phyloP scores from a whole-genome alignment of 2,329 filamentous ascomycete genomes.

The Colletotrichum horii region DNA sequence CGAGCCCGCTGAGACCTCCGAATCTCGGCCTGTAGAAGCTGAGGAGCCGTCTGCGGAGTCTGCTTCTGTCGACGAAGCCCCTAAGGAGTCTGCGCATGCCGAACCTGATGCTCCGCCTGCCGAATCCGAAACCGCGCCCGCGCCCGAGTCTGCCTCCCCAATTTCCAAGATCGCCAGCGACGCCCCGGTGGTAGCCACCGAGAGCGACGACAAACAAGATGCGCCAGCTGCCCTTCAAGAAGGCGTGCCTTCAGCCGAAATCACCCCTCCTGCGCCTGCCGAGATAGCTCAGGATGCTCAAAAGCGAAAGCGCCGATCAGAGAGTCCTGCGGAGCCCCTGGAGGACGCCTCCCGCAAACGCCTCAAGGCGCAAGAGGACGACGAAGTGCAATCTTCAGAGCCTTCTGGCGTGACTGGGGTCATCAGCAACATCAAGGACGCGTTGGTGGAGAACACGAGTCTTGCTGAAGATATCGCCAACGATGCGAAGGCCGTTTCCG shows the following conservation, averaged over 20 bases:
- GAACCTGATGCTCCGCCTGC: not conserved
- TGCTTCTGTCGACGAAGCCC: not conserved
- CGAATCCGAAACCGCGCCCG: not conserved
- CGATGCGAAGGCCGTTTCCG: constrained; percentile 2
- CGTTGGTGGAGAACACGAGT: constrained; percentile 1
- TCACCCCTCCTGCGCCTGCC: constrained; percentile 12
- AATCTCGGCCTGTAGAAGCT: constrained; percentile 9
- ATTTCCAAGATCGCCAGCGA: not conserved
- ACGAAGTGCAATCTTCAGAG: not conserved
- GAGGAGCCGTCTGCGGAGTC: constrained; percentile 16
- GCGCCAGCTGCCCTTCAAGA: not conserved
- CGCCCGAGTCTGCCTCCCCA: not conserved
- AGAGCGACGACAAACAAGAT: not conserved
- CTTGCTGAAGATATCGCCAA: constrained; percentile 11
- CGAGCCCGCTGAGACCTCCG: not conserved
- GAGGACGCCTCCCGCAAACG: constrained; percentile 62
- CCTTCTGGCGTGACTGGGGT: not conserved
- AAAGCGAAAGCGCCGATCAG: constrained; percentile 72
- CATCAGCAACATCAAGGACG: constrained; percentile 1
- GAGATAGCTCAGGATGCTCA: constrained; percentile 54
- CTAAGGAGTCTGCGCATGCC: not conserved
- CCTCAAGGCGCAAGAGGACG: constrained; percentile 44
- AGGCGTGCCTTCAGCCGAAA: not conserved
- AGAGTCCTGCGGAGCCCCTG: constrained; percentile 61
- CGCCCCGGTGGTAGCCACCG: not conserved